Conservation (phyloP, 169 alveolate genomes). For the Sarcocystis neurona region DNA sequence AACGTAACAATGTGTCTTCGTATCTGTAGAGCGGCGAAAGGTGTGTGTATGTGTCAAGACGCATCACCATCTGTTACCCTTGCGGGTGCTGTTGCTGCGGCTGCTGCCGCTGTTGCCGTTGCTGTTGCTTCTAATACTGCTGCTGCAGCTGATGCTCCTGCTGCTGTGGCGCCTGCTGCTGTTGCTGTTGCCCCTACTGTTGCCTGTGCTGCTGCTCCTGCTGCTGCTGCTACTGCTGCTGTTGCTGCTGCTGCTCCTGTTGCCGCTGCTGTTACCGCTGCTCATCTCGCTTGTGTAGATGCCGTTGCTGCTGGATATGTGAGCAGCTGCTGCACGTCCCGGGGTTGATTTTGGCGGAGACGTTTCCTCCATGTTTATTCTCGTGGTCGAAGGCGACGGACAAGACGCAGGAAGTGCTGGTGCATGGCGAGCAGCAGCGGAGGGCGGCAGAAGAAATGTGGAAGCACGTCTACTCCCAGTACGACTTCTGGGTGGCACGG, state of each 20-base stretch:
- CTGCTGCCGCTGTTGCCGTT: too few species aligned
- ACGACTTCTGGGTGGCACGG: neutral
- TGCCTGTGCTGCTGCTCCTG: neutral
- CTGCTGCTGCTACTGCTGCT: neutral
- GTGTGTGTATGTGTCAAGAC: too few species aligned
- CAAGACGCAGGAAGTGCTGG: slow-evolving; percentile 34
- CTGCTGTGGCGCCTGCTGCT: neutral
- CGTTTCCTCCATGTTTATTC: slow-evolving; percentile 46
- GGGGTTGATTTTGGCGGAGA: slow-evolving; percentile 39
- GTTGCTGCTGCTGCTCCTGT: too few species aligned
- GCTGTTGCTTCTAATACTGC: too few species aligned
- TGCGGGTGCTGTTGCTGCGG: too few species aligned
- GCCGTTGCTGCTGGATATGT: too few species aligned
- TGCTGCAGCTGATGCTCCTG: neutral
- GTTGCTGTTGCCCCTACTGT: neutral
- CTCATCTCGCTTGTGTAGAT: too few species aligned
- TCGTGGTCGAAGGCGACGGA: slow-evolving; percentile 47
- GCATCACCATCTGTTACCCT: too few species aligned
- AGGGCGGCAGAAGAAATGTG: neutral
- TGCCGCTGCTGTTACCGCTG: too few species aligned
- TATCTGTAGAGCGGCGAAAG: too few species aligned
- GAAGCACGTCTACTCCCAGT: slow-evolving; percentile 4
- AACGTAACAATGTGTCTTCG: too few species aligned
- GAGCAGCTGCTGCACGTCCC: slow-evolving; percentile 61
- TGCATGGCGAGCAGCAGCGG: neutral